Evolutionary conservation across 805 yeast genomes (phyloP), one percentile per base, ranked within the genome.

Genomic region (Kurtzmaniella cleridarum): DNA sequence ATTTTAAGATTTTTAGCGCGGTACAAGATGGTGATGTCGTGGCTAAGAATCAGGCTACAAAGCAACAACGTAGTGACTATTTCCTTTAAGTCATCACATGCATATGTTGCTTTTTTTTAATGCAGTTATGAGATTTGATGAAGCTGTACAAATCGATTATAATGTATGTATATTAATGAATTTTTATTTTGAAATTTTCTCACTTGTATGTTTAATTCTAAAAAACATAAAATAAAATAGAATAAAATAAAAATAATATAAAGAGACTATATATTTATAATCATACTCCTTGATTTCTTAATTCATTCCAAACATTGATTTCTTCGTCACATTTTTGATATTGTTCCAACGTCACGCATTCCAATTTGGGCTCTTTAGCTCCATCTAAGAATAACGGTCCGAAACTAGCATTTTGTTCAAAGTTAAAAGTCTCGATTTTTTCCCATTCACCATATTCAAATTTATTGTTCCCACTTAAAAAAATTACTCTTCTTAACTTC

Each of bases 1-100:
- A 85, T 54, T 93, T 93, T 67, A 86, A 87, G 57, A 93, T 93
- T 16, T 93, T 93, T 64, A 81, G 88, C 53, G 98, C 98, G 9
- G 98, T 91, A 34, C 95, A 93, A 45, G 96, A 88, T 59, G 95
- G 87, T 30, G 74, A 67, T 48, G 49, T 66, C 42, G 54, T 59
- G 13, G 67, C 60, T 5, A 67, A 67, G 45, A 60, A 63, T 43
- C 66, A 58, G 42, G 51, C 62, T 30, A 56, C 40, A 36, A 68
- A 67, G 45, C 71, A 64, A 50, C 72, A 66, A 50, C 62, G 73
- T 47, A 62, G 71, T 48, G 74, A 69, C 51, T 69, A 69, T 49
- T 69, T 69, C 53, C 62, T 69, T 41, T 66, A 43, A 43, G 24
- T 20, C 24, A 20, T 20, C 10, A 4, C 15, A 12, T n/a, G 30